Evolutionary conservation across 1,284 basidiomycete genomes (phyloP).

Genomic region (Sanghuangporus sanghuang): DNA sequence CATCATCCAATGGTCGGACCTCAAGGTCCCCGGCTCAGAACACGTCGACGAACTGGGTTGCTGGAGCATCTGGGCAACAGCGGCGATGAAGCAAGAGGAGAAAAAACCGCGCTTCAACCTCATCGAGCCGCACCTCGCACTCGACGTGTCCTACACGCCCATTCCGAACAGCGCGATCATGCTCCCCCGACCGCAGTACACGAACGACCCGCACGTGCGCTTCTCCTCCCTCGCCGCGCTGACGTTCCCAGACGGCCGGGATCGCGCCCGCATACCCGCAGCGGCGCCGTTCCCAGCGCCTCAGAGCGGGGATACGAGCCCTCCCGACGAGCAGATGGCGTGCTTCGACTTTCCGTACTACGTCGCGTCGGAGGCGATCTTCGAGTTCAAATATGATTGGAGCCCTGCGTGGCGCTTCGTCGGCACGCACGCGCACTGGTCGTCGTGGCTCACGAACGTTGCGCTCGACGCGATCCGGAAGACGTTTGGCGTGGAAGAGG

Average conservation of each 20-base stretch:
- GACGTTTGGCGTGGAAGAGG: slow-evolving; percentile 33
- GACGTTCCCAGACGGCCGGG: slow-evolving; percentile 38
- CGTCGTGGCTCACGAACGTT: slow-evolving; percentile 31
- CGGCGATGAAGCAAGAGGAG: slow-evolving; percentile 25
- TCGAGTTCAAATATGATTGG: slow-evolving; percentile 41
- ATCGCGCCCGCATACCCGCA: slow-evolving; percentile 24
- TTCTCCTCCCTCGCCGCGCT: slow-evolving; percentile 44
- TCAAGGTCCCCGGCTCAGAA: slow-evolving; percentile 41
- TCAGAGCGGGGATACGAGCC: slow-evolving; percentile 25
- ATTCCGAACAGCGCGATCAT: slow-evolving; percentile 39
- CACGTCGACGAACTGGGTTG: slow-evolving; percentile 63
- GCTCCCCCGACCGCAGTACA: slow-evolving; percentile 31
- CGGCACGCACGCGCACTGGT: slow-evolving; percentile 42
- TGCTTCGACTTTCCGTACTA: slow-evolving; percentile 56
- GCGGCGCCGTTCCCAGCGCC: slow-evolving; percentile 28
- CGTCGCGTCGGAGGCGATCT: slow-evolving; percentile 34
- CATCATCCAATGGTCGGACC: slow-evolving; percentile 38
- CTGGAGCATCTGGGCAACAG: slow-evolving; percentile 37
- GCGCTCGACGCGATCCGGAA: slow-evolving; percentile 36
- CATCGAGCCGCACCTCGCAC: slow-evolving; percentile 39
- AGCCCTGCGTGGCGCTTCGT: slow-evolving; percentile 47
- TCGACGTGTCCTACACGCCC: slow-evolving; percentile 48
- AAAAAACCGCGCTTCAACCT: slow-evolving; percentile 40
- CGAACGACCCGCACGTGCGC: slow-evolving; percentile 37
- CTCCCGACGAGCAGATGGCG: slow-evolving; percentile 47